Evolutionary conservation across 2,329 filamentous ascomycete species (phyloP).

Genomic region (Phaeosphaeriaceae sp.): DNA sequence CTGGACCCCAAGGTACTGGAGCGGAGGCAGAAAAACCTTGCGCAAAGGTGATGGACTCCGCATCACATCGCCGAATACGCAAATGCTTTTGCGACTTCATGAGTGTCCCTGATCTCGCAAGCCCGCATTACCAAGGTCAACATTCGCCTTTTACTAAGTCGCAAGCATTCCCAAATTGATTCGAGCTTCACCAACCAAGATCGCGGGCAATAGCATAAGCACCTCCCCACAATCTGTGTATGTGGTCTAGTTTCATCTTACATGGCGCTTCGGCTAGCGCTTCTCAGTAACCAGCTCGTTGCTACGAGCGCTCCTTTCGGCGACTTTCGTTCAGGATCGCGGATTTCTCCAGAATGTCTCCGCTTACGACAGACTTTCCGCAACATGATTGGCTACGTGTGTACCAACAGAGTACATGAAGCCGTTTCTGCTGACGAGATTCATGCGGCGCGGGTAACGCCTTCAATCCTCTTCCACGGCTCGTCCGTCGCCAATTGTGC

Average conservation of each 20-base stretch:
- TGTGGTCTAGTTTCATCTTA: neutral
- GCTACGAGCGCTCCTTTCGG: conserved; percentile 3
- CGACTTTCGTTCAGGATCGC: too few relatives aligned
- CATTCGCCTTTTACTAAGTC: neutral
- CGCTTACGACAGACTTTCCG: conserved; percentile 3
- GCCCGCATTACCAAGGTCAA: neutral
- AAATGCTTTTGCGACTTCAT: neutral
- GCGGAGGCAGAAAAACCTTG: conserved; percentile 11
- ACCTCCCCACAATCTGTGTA: neutral
- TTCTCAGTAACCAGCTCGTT: neutral
- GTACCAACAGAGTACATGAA: neutral
- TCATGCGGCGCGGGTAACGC: neutral
- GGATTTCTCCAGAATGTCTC: conserved; percentile 2
- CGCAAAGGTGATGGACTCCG: neutral
- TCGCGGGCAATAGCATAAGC: neutral
- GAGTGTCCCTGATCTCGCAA: too few relatives aligned
- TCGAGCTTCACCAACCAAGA: neutral
- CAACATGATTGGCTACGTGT: neutral
- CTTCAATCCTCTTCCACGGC: neutral
- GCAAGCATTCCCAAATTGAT: neutral
- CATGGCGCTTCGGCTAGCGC: neutral
- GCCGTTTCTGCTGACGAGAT: neutral
- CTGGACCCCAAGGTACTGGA: conserved; percentile 24
- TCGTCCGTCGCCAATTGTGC: neutral
- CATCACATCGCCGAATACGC: neutral